phyloP scores from a whole-genome alignment of 139 green algal species.

The Coelastrella sp. region DNA sequence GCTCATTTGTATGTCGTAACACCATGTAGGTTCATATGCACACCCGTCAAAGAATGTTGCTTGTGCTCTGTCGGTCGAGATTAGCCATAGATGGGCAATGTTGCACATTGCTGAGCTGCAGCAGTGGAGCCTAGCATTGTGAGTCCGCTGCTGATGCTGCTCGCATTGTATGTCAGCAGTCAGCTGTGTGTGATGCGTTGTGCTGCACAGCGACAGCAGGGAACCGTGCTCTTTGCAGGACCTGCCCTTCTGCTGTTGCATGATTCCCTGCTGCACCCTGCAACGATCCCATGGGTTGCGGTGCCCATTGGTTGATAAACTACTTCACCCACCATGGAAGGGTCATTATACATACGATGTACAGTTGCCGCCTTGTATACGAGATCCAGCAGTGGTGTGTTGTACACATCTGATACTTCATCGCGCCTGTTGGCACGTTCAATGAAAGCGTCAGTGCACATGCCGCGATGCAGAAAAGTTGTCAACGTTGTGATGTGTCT shows the following conservation, averaged over 20 bases:
- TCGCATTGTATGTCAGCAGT: too few relatives aligned
- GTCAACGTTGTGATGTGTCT: slow-evolving; percentile 30
- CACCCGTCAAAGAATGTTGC: not conserved
- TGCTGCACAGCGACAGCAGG: too few relatives aligned
- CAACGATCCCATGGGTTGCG: not conserved
- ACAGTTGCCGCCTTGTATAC: slow-evolving; percentile 88
- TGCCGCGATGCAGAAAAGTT: not conserved
- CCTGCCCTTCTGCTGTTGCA: not conserved
- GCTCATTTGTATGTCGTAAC: too few relatives aligned
- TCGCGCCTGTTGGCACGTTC: slow-evolving; percentile 70
- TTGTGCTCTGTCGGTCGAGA: too few relatives aligned
- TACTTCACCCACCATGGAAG: slow-evolving; percentile 77
- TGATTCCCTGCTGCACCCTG: not conserved
- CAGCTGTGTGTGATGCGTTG: too few relatives aligned
- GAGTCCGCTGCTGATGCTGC: too few relatives aligned
- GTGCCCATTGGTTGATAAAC: not conserved
- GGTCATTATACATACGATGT: slow-evolving; percentile 93
- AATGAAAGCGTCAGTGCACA: not conserved
- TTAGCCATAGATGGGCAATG: too few relatives aligned
- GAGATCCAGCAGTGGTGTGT: slow-evolving; percentile 93
- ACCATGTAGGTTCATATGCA: too few relatives aligned
- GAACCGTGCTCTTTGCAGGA: too few relatives aligned
- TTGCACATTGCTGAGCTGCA: too few relatives aligned
- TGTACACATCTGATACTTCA: slow-evolving; percentile 91
- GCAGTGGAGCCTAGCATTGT: too few relatives aligned